Conservation (phyloP, 83 land plant genomes). For the Isoetes engelmannii region DNA sequence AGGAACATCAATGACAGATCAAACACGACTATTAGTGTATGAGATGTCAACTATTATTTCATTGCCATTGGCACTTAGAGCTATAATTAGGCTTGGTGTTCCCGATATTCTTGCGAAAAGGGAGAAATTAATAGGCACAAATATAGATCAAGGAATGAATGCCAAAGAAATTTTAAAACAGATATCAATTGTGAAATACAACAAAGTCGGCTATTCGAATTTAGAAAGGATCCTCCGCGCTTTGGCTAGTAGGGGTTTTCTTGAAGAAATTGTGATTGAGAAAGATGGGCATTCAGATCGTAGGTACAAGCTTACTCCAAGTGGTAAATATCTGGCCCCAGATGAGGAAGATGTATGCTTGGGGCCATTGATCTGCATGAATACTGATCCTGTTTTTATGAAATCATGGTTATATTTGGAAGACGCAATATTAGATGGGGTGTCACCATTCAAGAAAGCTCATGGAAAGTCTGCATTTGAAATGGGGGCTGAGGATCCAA, state of each 20-base stretch:
- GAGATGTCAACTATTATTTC: too few species aligned
- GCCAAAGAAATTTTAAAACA: too few species aligned
- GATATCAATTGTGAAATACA: background rate
- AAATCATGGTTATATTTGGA: background rate
- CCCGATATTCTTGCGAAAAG: too few species aligned
- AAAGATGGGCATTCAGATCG: background rate
- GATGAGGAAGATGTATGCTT: background rate
- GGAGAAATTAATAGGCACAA: too few species aligned
- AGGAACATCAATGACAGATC: too few species aligned
- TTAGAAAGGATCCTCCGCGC: background rate
- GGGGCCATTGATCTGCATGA: background rate
- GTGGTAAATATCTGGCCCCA: background rate
- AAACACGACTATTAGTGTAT: too few species aligned
- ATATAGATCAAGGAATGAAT: too few species aligned
- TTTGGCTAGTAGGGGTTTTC: background rate
- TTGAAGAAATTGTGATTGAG: background rate
- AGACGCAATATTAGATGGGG: background rate
- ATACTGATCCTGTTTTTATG: background rate
- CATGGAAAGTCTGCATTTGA: conserved; percentile 15
- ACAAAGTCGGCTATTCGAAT: background rate
- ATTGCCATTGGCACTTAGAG: too few species aligned
- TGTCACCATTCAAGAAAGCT: conserved; percentile 14
- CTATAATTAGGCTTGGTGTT: too few species aligned
- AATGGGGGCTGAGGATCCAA: conserved; percentile 6
- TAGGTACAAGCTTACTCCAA: background rate